Evolutionary conservation across 2,329 filamentous ascomycete genomes (phyloP).

Genomic region (Aspergillus sp.): DNA sequence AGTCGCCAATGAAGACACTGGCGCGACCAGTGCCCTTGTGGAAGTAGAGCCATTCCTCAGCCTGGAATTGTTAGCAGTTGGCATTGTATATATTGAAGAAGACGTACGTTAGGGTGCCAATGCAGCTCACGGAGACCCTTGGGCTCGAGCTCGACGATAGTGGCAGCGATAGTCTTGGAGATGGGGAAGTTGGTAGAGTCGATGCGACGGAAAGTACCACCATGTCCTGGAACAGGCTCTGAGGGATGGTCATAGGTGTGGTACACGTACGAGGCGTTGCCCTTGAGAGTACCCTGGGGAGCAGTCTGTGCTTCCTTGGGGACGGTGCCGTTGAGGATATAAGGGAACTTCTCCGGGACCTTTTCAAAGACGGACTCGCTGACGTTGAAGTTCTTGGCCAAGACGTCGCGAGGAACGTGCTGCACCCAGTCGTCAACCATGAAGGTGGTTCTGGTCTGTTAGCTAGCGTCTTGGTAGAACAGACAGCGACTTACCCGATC

Average conservation of each 20-base stretch:
- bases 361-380: constrained; percentile 59
- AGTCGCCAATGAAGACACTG: constrained; percentile 64
- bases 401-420: constrained; percentile 62
- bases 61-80: not conserved
- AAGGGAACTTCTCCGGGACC: constrained; percentile 59
- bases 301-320: constrained; percentile 46
- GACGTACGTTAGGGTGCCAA: constrained; percentile 66
- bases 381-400: constrained; percentile 68
- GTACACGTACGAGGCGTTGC: constrained; percentile 64
- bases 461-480: not conserved
- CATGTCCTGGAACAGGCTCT: constrained; percentile 57
- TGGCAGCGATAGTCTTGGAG: constrained; percentile 64
- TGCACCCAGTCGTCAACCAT: constrained; percentile 66
- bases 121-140: constrained; percentile 65
- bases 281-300: constrained; percentile 51
- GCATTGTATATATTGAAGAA: no score
- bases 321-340: constrained; percentile 61
- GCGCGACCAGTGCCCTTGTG: constrained; percentile 62
- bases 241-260: constrained; percentile 57
- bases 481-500: constrained; percentile 47
- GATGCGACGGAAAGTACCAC: constrained; percentile 62
- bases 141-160: constrained; percentile 64
- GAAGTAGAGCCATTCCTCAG: constrained; percentile 72
- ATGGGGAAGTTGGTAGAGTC: constrained; percentile 68
- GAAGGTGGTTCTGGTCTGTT: constrained; percentile 61